Conservation (phyloP, 2,329 filamentous ascomycete species). For the Nannizziopsis barbatae region DNA sequence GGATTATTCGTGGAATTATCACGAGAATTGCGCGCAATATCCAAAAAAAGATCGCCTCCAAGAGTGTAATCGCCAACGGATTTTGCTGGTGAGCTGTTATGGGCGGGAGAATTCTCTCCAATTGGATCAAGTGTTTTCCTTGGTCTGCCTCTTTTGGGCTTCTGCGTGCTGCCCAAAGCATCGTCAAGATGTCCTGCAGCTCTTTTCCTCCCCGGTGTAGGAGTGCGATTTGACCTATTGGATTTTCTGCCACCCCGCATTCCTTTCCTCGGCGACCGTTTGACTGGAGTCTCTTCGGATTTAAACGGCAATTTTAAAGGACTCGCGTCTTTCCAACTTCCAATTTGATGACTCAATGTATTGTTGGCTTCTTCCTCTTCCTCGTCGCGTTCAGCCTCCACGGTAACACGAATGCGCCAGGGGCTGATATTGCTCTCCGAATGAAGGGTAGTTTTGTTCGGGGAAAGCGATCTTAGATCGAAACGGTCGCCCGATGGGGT, state of each 20-base stretch:
- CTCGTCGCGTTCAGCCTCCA: slow-evolving; percentile 38
- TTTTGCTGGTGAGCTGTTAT: slow-evolving; percentile 2
- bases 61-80: slow-evolving; percentile 1
- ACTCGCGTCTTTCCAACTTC: slow-evolving; percentile 19
- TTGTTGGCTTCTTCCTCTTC: slow-evolving; percentile 33
- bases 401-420: slow-evolving; percentile 39
- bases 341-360: slow-evolving; percentile 22
- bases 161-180: slow-evolving; percentile 22
- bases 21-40: slow-evolving; percentile 19
- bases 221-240: slow-evolving; percentile 23
- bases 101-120: slow-evolving; percentile 3
- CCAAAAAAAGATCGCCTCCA: slow-evolving; percentile 23
- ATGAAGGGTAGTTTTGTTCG: slow-evolving; percentile 25
- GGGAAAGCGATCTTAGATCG: slow-evolving; percentile 21
- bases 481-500: slow-evolving; percentile 24
- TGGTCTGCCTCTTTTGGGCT: slow-evolving; percentile 29
- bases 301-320: slow-evolving; percentile 36
- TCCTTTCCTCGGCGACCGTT: slow-evolving; percentile 31
- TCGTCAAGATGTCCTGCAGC: slow-evolving; percentile 18
- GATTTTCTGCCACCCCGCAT: slow-evolving; percentile 37
- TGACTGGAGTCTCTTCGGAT: slow-evolving; percentile 23
- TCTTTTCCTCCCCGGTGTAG: slow-evolving; percentile 26
- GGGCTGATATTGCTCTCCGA: slow-evolving; percentile 35
- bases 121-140: slow-evolving; percentile 26
- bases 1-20: neutral